Percentiles rank a stretch among this genome's conserved stretches.
These are phyloP conservation scores for Plasmodium vinckei DNA, from an alignment of 169 alveolate species.

Conservation along the genomic window DNA sequence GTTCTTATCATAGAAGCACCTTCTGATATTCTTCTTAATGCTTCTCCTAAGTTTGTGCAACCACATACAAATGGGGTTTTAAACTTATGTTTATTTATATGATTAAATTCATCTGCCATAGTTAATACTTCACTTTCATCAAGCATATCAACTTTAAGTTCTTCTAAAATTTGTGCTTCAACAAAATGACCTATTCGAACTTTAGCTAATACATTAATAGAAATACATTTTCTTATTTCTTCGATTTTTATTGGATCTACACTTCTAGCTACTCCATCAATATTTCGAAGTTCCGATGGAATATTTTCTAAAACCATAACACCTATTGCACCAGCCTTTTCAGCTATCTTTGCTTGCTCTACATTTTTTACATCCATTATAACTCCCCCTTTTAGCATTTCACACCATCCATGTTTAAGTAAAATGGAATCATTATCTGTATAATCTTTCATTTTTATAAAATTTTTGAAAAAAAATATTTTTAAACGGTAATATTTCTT, in stretches of 20 bases:
- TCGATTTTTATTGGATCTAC: constrained; percentile 85
- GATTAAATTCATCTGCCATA: constrained; percentile 84
- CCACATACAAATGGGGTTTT: constrained; percentile 89
- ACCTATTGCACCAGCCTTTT: constrained; percentile 86
- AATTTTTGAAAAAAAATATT: not conserved
- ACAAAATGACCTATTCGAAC: constrained; percentile 87
- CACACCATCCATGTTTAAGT: constrained; percentile 81
- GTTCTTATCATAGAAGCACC: constrained; percentile 89
- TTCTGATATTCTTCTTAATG: constrained; percentile 85
- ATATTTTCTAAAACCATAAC: constrained; percentile 88
- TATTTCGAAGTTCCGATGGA: constrained; percentile 86
- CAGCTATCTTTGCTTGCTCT: constrained; percentile 88
- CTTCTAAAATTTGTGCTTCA: constrained; percentile 84
- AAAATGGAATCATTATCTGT: constrained; percentile 44
- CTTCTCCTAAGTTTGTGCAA: constrained; percentile 87
- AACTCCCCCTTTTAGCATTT: constrained; percentile 86
- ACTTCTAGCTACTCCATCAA: constrained; percentile 86
- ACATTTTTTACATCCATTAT: constrained; percentile 87
- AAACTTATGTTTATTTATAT: constrained; percentile 82
- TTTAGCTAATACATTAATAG: constrained; percentile 87
- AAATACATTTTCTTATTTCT: constrained; percentile 81
- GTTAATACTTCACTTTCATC: constrained; percentile 88
- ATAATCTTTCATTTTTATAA: constrained; percentile 22
- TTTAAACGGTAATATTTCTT: not conserved
- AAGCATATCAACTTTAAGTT: constrained; percentile 83